These are phyloP conservation scores for Lachancea sp. DNA, from an alignment of 805 yeast species.

Conservation along the genomic window DNA sequence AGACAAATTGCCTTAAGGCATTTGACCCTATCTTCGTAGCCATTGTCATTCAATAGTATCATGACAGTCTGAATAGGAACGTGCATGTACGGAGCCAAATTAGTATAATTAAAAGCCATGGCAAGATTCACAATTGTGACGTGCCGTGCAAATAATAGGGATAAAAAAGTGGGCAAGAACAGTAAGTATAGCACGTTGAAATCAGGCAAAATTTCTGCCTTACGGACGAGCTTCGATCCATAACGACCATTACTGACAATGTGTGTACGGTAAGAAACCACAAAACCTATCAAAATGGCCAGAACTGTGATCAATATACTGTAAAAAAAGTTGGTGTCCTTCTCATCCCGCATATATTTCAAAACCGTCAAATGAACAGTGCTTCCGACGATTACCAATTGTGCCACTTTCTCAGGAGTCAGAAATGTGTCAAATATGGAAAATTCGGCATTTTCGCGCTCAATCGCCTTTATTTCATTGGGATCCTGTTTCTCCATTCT, in stretches of 20 bases:
- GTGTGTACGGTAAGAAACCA: conserved; percentile 13
- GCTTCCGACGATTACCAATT: conserved; percentile 22
- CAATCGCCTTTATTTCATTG: not conserved
- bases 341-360: conserved; percentile 13
- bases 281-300: conserved; percentile 18
- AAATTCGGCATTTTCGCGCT: conserved; percentile 5
- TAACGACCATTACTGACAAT: conserved; percentile 4
- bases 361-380: conserved; percentile 20
- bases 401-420: conserved; percentile 23
- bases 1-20: conserved; percentile 21
- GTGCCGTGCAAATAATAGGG: conserved; percentile 24
- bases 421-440: conserved; percentile 17
- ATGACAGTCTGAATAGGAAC: conserved; percentile 24
- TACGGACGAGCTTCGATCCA: not conserved
- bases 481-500: conserved; percentile 3
- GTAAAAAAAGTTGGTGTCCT: conserved; percentile 17
- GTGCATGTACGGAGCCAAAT: conserved; percentile 17
- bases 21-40: conserved; percentile 11
- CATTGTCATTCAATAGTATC: conserved; percentile 19
- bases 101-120: conserved; percentile 29
- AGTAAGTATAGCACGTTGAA: conserved; percentile 34
- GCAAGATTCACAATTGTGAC: conserved; percentile 29
- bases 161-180: conserved; percentile 31
- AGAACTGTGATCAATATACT: conserved; percentile 20
- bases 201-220: conserved; percentile 19